Evolutionary conservation across 1,139 yeast species (phyloP), one percentile per base, ranked within the genome.

Genomic region (Protomyces pachydermus): DNA sequence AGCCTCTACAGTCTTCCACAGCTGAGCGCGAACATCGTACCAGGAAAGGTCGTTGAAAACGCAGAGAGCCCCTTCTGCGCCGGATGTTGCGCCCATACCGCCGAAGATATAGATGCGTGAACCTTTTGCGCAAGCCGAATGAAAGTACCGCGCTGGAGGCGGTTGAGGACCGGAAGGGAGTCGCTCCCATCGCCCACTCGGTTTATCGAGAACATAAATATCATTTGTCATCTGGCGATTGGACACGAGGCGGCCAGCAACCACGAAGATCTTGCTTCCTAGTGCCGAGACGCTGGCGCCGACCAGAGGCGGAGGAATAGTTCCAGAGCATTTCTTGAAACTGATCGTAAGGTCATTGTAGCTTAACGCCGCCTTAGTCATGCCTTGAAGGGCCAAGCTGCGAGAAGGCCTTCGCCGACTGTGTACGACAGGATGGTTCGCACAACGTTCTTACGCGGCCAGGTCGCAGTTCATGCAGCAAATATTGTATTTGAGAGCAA

Each of bases 231-330:
- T 38, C 28, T 10, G 35, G 34, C 61, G 23, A 8, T 65, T 38
- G 16, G 63, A 23, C 20, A 61, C 70, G 37, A 65, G 56, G 25
- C 69, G 67, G 12, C 71, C 71, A 39, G 70, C 71, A 45, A 66
- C 66, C 10, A 69, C 67, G 50, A 56, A 69, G 34, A 68, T 50
- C n/a, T 56, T 54, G 37, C 61, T 45, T n/a, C 64, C 68, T n/a
- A 54, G 54, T 18, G 56, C 50, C 6, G 67, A 56, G 39, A 53
- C 28, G 9, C 70, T 68, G 9, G 69, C 58, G 6, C 71, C 71
- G 46, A 67, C 61, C 20, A 68, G 57, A 34, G 65, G 68, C 18
- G 70, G 69, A 8, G 71, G 71, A n/a, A 69, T 61, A 6, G 56
- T 58, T 32, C 70, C 70, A 3, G 51, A 37, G 12, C 66, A 63